Percentiles rank a stretch among this genome's conserved stretches.
Conservation (phyloP, 2,329 filamentous ascomycete genomes). For the Aspergillus hortae region DNA sequence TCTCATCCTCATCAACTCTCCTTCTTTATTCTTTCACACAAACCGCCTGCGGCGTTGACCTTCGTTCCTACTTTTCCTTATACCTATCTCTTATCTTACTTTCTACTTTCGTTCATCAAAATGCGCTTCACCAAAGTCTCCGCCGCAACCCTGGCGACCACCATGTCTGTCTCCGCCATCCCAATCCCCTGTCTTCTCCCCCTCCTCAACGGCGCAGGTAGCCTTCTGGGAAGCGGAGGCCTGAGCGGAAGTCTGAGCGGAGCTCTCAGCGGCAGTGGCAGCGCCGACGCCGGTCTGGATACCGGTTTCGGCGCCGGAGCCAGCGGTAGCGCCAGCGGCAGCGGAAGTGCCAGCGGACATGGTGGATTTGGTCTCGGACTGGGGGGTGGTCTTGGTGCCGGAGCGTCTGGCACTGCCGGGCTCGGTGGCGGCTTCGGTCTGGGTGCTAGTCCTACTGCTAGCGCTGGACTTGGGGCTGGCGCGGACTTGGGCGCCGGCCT, state of each 20-base stretch:
- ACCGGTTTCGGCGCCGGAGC: background rate
- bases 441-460: background rate
- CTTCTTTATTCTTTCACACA: too few relatives aligned
- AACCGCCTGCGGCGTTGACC: too few relatives aligned
- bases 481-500: too few relatives aligned
- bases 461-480: background rate
- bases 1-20: too few relatives aligned
- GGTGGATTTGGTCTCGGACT: background rate
- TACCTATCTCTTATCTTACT: background rate
- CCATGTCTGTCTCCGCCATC: slow-evolving; percentile 4
- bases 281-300: background rate
- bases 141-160: slow-evolving; percentile 2
- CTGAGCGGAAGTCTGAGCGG: background rate
- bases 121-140: slow-evolving; percentile 5
- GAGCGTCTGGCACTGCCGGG: background rate
- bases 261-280: background rate
- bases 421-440: background rate
- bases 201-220: slow-evolving; percentile 9
- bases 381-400: background rate
- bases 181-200: slow-evolving; percentile 9
- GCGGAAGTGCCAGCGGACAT: background rate
- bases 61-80: background rate
- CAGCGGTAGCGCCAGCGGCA: background rate
- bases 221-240: slow-evolving; percentile 2
- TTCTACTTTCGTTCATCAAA: background rate